Evolutionary conservation across 2,329 filamentous ascomycete genomes (phyloP), one percentile per base, ranked within the genome.

Genomic region (Daldinia eschscholtzii): DNA sequence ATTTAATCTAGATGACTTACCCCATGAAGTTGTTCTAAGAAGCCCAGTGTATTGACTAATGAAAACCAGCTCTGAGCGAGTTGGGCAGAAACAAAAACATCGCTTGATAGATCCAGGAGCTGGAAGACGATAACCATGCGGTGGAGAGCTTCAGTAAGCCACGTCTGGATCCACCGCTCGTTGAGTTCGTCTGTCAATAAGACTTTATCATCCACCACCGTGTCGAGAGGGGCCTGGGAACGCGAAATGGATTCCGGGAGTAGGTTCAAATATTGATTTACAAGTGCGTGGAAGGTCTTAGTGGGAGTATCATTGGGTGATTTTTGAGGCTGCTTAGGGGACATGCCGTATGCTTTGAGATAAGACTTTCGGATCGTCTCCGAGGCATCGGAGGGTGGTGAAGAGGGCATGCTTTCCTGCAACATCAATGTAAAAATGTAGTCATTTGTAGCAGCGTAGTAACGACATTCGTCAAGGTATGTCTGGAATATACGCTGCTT

Each of bases 81-180:
- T 13, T 85, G 82, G 18, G 87, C 84, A 15, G 88, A 83, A 12
- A 89, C 83, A 73, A 92, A 87, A 53, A 84, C 79, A 18, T 81
- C 81, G 41, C 83, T 79, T 57, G 86, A 85, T 53, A 87, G 81
- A 70, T 92, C 90, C 37, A 93, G 80, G 20, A 92, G 84, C 72
- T 93, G 86, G 73, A 94, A 92, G 26, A 93, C 81, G 15, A 94
- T 84, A 56, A 93, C 90, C 79, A 96, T 83, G 44, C 91, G 86
- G 76, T 96, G 92, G 42, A 92, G 83, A 48, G 91, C 86, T 78
- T 97, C 93, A 13, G 89, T 88, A 41, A 83, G 76, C 20, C 67
- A 74, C 10, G 82, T 76, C 39, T 77, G 76, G 20, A 73, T 69
- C 74, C 76, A 77, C 64, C 71, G 68, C 35, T 72, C 71, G 28